Evolutionary conservation across 805 yeast species (phyloP).

Genomic region (Barnettozyma pratensis): DNA sequence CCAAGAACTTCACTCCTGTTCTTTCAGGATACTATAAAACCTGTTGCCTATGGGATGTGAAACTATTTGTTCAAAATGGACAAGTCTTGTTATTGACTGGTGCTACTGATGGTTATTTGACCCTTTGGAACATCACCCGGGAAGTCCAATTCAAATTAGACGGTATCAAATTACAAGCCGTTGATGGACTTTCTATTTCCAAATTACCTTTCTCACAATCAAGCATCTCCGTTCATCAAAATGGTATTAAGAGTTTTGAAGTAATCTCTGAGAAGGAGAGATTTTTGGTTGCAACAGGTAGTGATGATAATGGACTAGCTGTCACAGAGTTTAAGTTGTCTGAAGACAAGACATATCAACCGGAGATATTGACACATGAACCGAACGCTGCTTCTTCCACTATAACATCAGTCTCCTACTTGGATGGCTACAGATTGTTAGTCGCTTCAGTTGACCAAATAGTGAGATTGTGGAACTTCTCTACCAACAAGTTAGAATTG

Average conservation of each 20-base stretch:
- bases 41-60: constrained; percentile 70
- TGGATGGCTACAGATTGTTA: constrained; percentile 33
- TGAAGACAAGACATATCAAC: constrained; percentile 13
- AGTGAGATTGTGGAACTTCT: constrained; percentile 55
- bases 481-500: constrained; percentile 23
- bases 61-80: constrained; percentile 33
- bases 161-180: constrained; percentile 7
- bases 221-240: constrained; percentile 67
- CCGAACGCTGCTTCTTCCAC: constrained; percentile 80
- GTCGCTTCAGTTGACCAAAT: constrained; percentile 85
- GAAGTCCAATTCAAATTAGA: constrained; percentile 20
- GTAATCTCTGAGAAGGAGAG: constrained; percentile 16
- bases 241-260: constrained; percentile 69
- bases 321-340: constrained; percentile 32
- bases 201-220: constrained; percentile 28
- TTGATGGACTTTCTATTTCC: background rate
- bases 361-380: constrained; percentile 31
- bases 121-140: constrained; percentile 50
- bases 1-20: constrained; percentile 38
- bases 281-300: constrained; percentile 62
- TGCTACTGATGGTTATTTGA: constrained; percentile 80
- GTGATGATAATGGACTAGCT: constrained; percentile 82
- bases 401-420: constrained; percentile 55
- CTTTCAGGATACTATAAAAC: constrained; percentile 53
- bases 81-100: constrained; percentile 43